A percentile compares a stretch with the other conserved stretches of the same genome.
phyloP scores from a whole-genome alignment of 164 flowering plant species.

The Tetrastigma voinierianum region DNA sequence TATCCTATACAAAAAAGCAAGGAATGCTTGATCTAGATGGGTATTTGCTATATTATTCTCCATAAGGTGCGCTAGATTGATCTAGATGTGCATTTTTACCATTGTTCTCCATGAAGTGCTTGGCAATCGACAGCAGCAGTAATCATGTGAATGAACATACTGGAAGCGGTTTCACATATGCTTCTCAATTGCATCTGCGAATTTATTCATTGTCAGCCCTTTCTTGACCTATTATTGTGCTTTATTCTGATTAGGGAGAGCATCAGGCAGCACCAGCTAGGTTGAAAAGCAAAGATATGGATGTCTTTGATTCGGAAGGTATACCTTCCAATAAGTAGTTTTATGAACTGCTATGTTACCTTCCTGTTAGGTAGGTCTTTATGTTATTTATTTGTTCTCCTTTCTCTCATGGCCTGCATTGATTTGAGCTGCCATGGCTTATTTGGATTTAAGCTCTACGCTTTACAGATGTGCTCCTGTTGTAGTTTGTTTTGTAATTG shows the following conservation, averaged over 20 bases:
- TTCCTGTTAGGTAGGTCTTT: constrained; percentile 8
- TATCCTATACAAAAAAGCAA: too few species aligned
- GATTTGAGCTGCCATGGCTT: too few species aligned
- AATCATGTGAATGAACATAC: too few species aligned
- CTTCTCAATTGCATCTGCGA: not conserved
- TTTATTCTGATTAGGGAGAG: constrained; percentile 29
- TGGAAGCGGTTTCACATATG: too few species aligned
- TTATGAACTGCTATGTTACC: constrained; percentile 18
- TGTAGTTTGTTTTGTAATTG: constrained; percentile 6
- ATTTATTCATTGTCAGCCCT: not conserved
- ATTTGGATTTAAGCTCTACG: not conserved
- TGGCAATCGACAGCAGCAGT: too few species aligned
- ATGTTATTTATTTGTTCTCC: not conserved
- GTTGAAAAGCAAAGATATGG: constrained; percentile 26
- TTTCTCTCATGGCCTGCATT: not conserved
- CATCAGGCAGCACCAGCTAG: constrained; percentile 28
- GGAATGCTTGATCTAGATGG: too few species aligned
- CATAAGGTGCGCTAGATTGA: too few species aligned
- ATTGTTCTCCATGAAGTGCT: too few species aligned
- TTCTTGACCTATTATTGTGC: constrained; percentile 1
- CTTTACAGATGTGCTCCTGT: constrained; percentile 1
- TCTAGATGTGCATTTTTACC: too few species aligned
- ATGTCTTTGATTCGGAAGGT: constrained; percentile 12
- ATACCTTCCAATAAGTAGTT: constrained; percentile 23
- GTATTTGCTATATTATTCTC: too few species aligned